Evolutionary conservation across 331 rosid species (phyloP), one percentile per base, ranked within the genome.

Genomic region (Rhamnella rubrinervis): DNA sequence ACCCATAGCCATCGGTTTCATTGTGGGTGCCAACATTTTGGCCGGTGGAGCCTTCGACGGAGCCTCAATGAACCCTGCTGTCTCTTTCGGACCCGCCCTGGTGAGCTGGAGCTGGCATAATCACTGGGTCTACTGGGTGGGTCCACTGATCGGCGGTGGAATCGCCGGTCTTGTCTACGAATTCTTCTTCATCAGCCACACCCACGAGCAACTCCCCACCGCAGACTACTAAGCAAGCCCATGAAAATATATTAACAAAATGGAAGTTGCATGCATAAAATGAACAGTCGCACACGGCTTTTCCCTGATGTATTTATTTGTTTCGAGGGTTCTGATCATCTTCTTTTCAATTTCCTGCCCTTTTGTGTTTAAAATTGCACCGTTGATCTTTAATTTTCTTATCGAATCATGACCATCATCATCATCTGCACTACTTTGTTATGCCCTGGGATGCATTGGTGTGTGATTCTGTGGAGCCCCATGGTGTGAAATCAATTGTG

Each of bases 71-170:
- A 93, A 93, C 92, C 98, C 97, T 0, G 97, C 97, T 0, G 97
- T 93, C 1, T 74, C 98, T 3, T 93, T 93, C 41, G 97, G 98
- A 10, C 98, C 98, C 0, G 90, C 98, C 0, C 53, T 93, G 9
- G 97, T 88, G 63, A 88, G 97, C 88, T 93, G 98, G 98, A 81
- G 38, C 78, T 93, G 97, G 98, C 0, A 1, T 12, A 75, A 71
- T 86, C 89, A 93, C 75, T 93, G 97, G 98, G 78, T 93, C 55
- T 93, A 93, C 86, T 93, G 98, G 98, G 89, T 67, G 18, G 98
- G 98, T 14, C 98, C 98, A 9, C 83, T 93, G 38, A 38, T 93
- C 9, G 98, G 98, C 5, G 98, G 87, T 59, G 98, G 89, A 0
- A 4, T 93, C 2, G 97, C 97, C 1, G 98, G 95, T 0, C 55